Percentiles rank a stretch among this genome's conserved stretches.
These are phyloP conservation scores for Metarhizium brunneum DNA, from an alignment of 2,329 filamentous ascomycete species.

Conservation along the genomic window DNA sequence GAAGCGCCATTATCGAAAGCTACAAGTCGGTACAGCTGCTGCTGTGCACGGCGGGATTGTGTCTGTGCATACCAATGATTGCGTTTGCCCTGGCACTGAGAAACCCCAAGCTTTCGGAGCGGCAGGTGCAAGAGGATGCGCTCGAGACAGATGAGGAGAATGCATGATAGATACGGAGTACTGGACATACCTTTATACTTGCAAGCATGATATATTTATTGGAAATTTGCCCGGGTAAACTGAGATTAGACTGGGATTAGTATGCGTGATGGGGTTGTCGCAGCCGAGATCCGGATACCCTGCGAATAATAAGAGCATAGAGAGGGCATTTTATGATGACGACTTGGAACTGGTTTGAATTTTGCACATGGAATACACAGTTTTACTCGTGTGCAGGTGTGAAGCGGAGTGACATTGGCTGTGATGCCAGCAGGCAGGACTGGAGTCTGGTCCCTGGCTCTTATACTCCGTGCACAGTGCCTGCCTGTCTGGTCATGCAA, in stretches of 20 bases:
- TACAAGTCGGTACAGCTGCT: constrained; percentile 36
- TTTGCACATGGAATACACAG: too few relatives aligned
- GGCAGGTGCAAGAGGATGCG: constrained; percentile 15
- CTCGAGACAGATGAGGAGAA: not conserved
- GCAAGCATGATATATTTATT: not conserved
- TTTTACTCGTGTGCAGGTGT: too few relatives aligned
- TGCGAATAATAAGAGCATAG: not conserved
- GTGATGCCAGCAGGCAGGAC: not conserved
- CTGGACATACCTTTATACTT: not conserved
- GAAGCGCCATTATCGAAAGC: constrained; percentile 32
- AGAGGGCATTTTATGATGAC: not conserved
- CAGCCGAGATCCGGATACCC: not conserved
- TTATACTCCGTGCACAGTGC: too few relatives aligned
- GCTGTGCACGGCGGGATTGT: constrained; percentile 35
- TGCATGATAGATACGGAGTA: not conserved
- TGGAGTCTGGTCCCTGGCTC: too few relatives aligned
- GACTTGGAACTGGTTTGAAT: not conserved
- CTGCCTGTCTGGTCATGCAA: not conserved
- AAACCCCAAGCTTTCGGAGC: constrained; percentile 34
- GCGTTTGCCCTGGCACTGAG: constrained; percentile 31
- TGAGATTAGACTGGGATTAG: too few relatives aligned
- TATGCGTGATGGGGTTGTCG: not conserved
- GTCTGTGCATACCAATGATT: constrained; percentile 37
- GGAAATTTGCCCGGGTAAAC: not conserved
- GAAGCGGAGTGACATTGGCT: not conserved